Evolutionary conservation across 2,329 filamentous ascomycete species (phyloP).

Genomic region (Hypoxylon sp.): DNA sequence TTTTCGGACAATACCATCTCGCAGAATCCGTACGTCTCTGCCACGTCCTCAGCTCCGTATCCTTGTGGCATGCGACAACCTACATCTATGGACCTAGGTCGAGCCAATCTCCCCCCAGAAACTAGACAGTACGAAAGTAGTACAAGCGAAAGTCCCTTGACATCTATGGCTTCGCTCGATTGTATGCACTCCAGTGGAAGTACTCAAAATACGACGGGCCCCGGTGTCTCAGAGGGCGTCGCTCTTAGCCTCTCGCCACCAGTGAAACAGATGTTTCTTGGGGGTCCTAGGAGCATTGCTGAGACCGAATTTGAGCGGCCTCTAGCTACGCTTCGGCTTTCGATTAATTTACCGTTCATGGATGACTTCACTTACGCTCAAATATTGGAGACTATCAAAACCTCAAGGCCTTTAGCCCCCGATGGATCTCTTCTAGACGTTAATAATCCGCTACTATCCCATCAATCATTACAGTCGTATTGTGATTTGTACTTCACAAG

Average conservation of each 20-base stretch:
- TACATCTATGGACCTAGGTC: constrained; percentile 11
- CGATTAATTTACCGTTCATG: constrained; percentile 52
- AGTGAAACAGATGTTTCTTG: constrained; percentile 37
- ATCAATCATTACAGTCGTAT: constrained; percentile 68
- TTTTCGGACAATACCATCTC: constrained; percentile 12
- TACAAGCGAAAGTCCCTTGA: constrained; percentile 19
- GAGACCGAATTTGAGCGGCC: constrained; percentile 47
- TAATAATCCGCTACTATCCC: constrained; percentile 66
- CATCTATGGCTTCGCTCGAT: constrained; percentile 32
- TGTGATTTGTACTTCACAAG: constrained; percentile 72
- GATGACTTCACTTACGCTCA: constrained; percentile 53
- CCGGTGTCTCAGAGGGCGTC: constrained; percentile 18
- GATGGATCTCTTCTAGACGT: constrained; percentile 63
- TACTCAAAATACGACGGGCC: constrained; percentile 27
- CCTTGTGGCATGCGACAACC: constrained; percentile 26
- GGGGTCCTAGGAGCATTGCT: constrained; percentile 19
- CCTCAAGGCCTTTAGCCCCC: constrained; percentile 63
- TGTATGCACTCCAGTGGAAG: constrained; percentile 20
- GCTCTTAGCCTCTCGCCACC: constrained; percentile 12
- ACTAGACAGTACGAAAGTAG: constrained; percentile 21
- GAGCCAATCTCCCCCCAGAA: constrained; percentile 16
- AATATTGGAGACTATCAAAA: constrained; percentile 64
- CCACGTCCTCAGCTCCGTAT: constrained; percentile 22
- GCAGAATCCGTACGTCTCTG: constrained; percentile 28
- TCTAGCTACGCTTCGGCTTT: constrained; percentile 25